Evolutionary conservation across 1,139 yeast genomes (phyloP).

Genomic region (Hyphopichia wangnamkhiaoensis): DNA sequence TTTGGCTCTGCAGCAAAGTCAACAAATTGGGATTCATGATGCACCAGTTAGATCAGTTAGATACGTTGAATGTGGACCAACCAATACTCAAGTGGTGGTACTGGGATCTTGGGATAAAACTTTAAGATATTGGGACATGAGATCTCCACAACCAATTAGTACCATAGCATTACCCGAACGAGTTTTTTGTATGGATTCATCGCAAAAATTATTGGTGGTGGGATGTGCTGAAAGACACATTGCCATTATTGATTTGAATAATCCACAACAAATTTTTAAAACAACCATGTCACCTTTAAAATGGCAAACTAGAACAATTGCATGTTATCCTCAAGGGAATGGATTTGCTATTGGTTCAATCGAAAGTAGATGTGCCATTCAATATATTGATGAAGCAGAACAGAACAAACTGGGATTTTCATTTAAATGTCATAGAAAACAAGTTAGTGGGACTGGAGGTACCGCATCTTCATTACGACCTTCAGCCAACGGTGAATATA

Average conservation of each 20-base stretch:
- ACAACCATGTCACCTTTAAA: conserved; percentile 78
- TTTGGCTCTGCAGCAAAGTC: conserved; percentile 75
- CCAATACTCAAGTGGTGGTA: conserved; percentile 80
- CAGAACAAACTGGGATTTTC: conserved; percentile 77
- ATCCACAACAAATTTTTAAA: conserved; percentile 83
- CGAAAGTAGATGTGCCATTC: conserved; percentile 97
- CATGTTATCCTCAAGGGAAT: conserved; percentile 86
- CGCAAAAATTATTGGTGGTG: conserved; percentile 79
- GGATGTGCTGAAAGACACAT: conserved; percentile 92
- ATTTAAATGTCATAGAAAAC: conserved; percentile 89
- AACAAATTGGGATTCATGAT: conserved; percentile 85
- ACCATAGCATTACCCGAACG: conserved; percentile 86
- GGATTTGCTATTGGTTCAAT: conserved; percentile 93
- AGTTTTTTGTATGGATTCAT: conserved; percentile 85
- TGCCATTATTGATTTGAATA: conserved; percentile 72
- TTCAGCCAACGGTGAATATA: conserved; percentile 41
- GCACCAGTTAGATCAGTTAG: conserved; percentile 77
- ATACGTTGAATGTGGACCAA: conserved; percentile 79
- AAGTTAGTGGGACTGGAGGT: conserved; percentile 24
- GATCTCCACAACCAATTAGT: conserved; percentile 82
- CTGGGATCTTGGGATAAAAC: conserved; percentile 98
- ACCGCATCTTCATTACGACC: conserved; percentile 39
- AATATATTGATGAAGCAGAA: conserved; percentile 82
- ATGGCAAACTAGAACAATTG: conserved; percentile 82
- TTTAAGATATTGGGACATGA: conserved; percentile 88